phyloP scores from a whole-genome alignment of 208 protist species.

The Trypanosoma melophagium region DNA sequence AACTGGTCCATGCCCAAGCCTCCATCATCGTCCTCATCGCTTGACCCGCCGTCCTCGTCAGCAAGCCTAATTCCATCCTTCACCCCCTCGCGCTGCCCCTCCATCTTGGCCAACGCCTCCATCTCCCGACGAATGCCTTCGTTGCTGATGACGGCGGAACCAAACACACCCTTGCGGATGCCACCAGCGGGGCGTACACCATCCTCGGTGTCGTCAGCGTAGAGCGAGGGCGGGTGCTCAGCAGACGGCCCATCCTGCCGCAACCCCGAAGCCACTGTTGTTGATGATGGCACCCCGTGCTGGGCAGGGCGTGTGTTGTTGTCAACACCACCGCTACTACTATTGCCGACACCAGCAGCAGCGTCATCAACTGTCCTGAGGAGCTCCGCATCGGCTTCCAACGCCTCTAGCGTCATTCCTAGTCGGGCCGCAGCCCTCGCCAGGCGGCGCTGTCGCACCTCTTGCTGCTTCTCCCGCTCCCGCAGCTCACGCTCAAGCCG shows the following conservation, averaged over 20 bases:
- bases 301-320: constrained; percentile 11
- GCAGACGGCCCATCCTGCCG: background rate
- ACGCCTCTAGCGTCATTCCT: constrained; percentile 63
- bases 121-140: constrained; percentile 76
- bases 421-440: constrained; percentile 59
- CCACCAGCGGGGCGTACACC: no score
- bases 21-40: constrained; percentile 23
- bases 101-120: constrained; percentile 53
- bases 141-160: constrained; percentile 68
- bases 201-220: constrained; percentile 13
- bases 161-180: constrained; percentile 49
- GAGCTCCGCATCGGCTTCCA: constrained; percentile 72
- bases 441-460: constrained; percentile 52
- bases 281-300: constrained; percentile 7
- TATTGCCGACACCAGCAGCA: background rate
- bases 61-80: constrained; percentile 24
- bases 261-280: background rate
- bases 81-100: no score
- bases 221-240: constrained; percentile 7
- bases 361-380: constrained; percentile 45
- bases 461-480: constrained; percentile 62
- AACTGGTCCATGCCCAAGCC: constrained; percentile 34
- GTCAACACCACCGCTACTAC: background rate
- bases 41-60: constrained; percentile 6
- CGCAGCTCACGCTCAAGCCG: constrained; percentile 68